Conservation (phyloP, 352 stramenopile genomes). For the Globisporangium middletonii region DNA sequence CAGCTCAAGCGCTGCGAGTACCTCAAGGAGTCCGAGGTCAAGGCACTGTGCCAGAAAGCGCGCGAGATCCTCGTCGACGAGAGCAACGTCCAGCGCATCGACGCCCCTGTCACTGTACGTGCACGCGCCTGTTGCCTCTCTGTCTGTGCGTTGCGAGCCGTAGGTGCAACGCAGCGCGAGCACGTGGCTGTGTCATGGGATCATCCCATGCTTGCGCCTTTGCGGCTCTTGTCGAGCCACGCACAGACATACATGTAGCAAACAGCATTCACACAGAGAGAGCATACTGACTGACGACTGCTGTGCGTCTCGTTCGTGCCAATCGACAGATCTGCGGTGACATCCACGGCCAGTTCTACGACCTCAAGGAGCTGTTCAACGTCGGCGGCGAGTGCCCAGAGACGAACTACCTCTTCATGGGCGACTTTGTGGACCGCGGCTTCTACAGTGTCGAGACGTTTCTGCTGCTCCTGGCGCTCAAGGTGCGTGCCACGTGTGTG, state of each 20-base stretch:
- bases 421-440: constrained; percentile 99
- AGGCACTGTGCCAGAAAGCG: constrained; percentile 96
- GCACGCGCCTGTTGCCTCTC: neutral
- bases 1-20: constrained; percentile 97
- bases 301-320: too few species aligned
- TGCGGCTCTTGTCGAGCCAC: too few species aligned
- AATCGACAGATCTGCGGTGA: constrained; percentile 95
- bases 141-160: neutral
- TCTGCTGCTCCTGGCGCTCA: constrained; percentile 95
- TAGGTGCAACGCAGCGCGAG: neutral
- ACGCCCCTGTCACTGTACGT: constrained; percentile 97
- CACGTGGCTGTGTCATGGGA: too few species aligned
- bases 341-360: constrained; percentile 99
- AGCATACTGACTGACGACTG: too few species aligned
- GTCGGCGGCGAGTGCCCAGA: constrained; percentile 97
- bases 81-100: constrained; percentile 98
- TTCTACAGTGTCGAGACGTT: constrained; percentile 99
- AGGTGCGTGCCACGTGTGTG: constrained; percentile 57
- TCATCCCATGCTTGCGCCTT: too few species aligned
- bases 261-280: too few species aligned
- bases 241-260: too few species aligned
- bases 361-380: constrained; percentile 98
- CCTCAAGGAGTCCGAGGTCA: constrained; percentile 97
- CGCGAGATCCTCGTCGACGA: constrained; percentile 99
- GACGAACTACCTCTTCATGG: constrained; percentile 99